phyloP scores from a whole-genome alignment of 1,284 basidiomycete species.

The Phylloboletellus chloephorus region DNA sequence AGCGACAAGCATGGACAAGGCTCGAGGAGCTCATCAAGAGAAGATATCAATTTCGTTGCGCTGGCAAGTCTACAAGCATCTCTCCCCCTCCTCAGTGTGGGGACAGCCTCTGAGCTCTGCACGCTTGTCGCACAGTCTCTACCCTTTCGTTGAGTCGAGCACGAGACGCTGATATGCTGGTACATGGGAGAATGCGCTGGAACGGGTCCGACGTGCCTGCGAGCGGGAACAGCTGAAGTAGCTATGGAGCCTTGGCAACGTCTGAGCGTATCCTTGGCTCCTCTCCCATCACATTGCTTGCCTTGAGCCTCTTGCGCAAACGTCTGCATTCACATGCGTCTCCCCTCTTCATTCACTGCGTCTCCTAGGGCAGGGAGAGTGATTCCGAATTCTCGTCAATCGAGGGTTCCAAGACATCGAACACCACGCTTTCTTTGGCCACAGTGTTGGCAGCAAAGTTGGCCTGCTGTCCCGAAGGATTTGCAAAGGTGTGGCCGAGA shows the following conservation, averaged over 20 bases:
- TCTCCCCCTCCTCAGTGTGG: conserved; percentile 30
- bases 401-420: conserved; percentile 33
- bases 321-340: conserved; percentile 48
- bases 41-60: conserved; percentile 27
- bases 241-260: conserved; percentile 39
- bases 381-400: conserved; percentile 13
- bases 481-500: conserved; percentile 52
- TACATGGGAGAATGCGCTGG: conserved; percentile 29
- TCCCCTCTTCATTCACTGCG: conserved; percentile 46
- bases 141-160: conserved; percentile 41
- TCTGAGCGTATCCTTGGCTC: conserved; percentile 16
- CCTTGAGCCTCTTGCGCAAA: conserved; percentile 42
- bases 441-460: conserved; percentile 53
- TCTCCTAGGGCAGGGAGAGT: conserved; percentile 30
- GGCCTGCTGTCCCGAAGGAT: conserved; percentile 46
- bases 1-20: conserved; percentile 49
- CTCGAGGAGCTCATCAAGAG: conserved; percentile 43
- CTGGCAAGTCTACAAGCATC: conserved; percentile 19
- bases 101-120: conserved; percentile 37
- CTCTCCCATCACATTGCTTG: conserved; percentile 49
- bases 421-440: conserved; percentile 48
- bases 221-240: conserved; percentile 40
- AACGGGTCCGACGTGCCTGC: conserved; percentile 40
- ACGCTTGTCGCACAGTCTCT: conserved; percentile 47
- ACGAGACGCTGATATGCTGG: conserved; percentile 52